Base-by-base conservation (phyloP, 768 basidiomycete genomes). In the Tylopilus cervinicoccineus region DNA sequence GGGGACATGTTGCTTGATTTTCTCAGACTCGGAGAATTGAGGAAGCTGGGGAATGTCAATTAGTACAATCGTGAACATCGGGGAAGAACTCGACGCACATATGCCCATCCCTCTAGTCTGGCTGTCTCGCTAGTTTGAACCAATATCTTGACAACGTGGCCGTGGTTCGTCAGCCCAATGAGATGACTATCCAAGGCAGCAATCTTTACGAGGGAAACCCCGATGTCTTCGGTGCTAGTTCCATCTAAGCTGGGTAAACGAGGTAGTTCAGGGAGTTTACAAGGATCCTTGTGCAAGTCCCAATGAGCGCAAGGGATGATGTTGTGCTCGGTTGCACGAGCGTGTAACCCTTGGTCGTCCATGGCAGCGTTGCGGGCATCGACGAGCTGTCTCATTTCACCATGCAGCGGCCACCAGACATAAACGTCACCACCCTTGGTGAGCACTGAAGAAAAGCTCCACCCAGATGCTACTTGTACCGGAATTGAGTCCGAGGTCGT, bases 91-190 rank as follows among this genome's bases (percentile, higher is more conserved):
- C 42, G n/a, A 60, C 83, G 63, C 58, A 88, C 90, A 65, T 90
- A 91, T 78, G 78, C 69, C 91, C 89, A 87, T 26, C 79, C 77
- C 53, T 62, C 32, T 56, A 50, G 38, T 64, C 67, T 19, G 58
- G 63, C 54, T 1, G 56, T 61, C 53, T 81, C 79, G 37, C 67
- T 64, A 2, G 68, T 66, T 19, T 66, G 57, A 32, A 83, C 72
- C 27, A 71, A 54, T 57, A 81, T 82, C 59, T 81, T 81, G 53
- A 90, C 69, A 41, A 94, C 86, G 61, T 89, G 86, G 0, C 89
- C 89, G 29, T 77, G 69, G 59, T 86, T 82, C 13, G 92, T 93
- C 57, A 98, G 69, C 12, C 86, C 93, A 49, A 95, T 69, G 23
- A 96, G 63, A 55, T 81, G 77, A 40, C 74, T 72, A 45, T 89